Evolutionary conservation across 768 basidiomycete genomes (phyloP).

Genomic region (Lactarius akahatsu): DNA sequence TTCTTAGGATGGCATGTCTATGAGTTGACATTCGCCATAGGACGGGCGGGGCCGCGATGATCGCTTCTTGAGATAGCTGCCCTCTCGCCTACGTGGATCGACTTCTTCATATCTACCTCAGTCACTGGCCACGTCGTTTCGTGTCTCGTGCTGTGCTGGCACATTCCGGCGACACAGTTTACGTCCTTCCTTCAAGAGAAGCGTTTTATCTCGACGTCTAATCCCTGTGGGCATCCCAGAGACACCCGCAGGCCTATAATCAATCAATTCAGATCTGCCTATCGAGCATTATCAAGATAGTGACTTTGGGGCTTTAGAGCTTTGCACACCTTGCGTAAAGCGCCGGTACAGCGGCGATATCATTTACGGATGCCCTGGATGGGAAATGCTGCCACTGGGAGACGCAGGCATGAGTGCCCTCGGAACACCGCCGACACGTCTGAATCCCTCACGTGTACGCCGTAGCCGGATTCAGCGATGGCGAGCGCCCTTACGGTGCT

Average conservation of each 20-base stretch:
- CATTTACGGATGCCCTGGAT: background rate
- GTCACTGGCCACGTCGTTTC: constrained; percentile 1
- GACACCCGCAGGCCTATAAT: background rate
- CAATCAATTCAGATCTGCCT: background rate
- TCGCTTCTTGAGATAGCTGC: background rate
- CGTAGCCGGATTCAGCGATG: background rate
- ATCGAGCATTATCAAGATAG: background rate
- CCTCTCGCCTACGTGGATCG: background rate
- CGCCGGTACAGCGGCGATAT: background rate
- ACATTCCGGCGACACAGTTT: background rate
- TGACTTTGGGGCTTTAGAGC: background rate
- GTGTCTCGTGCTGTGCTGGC: constrained; percentile 21
- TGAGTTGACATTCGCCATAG: constrained; percentile 20
- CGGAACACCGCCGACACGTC: background rate
- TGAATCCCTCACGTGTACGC: background rate
- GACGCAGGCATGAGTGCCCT: background rate
- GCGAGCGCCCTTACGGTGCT: background rate
- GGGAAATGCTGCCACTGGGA: constrained; percentile 3
- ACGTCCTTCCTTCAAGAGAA: background rate
- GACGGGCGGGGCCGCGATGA: constrained; percentile 1
- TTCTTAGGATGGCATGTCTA: background rate
- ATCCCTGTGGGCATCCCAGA: background rate
- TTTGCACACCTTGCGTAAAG: background rate
- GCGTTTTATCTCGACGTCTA: constrained; percentile 15
- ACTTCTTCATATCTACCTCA: background rate